phyloP scores from a whole-genome alignment of 75 land plant species.

The Pinus taeda region DNA sequence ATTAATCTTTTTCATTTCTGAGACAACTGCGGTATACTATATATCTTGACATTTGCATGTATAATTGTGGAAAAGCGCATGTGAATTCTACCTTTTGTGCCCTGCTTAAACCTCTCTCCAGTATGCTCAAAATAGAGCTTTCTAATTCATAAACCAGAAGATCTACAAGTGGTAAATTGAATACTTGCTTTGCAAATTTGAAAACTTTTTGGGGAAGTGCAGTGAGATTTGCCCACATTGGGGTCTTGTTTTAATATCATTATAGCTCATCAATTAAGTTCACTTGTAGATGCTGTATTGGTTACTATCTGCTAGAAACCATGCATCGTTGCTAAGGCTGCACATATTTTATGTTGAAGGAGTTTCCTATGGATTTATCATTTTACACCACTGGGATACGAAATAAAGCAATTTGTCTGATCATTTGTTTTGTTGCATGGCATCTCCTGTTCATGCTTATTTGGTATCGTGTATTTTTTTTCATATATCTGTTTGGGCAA shows the following conservation, averaged over 20 bases:
- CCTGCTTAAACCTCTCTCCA: too few species aligned
- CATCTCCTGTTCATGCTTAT: background rate
- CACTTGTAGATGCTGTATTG: background rate
- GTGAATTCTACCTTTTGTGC: too few species aligned
- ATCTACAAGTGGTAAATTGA: too few species aligned
- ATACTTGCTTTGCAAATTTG: background rate
- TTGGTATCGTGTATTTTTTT: background rate
- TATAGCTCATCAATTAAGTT: background rate
- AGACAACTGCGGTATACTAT: background rate
- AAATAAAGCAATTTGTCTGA: background rate
- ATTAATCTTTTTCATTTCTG: background rate
- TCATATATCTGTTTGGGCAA: background rate
- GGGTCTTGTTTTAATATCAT: background rate
- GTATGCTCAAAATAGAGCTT: too few species aligned
- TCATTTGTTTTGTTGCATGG: background rate
- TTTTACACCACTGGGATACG: background rate
- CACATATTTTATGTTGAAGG: background rate
- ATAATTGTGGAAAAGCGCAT: too few species aligned
- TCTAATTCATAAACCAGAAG: too few species aligned
- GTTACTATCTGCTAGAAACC: background rate
- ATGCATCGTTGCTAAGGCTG: background rate
- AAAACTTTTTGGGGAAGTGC: background rate
- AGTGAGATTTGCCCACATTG: background rate
- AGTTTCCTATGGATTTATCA: background rate
- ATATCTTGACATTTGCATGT: too few species aligned